Percentiles rank a stretch among this genome's conserved stretches.
Evolutionary conservation across 2,329 filamentous ascomycete species (phyloP).

Genomic region (Gnomoniopsis smithogilvyi): DNA sequence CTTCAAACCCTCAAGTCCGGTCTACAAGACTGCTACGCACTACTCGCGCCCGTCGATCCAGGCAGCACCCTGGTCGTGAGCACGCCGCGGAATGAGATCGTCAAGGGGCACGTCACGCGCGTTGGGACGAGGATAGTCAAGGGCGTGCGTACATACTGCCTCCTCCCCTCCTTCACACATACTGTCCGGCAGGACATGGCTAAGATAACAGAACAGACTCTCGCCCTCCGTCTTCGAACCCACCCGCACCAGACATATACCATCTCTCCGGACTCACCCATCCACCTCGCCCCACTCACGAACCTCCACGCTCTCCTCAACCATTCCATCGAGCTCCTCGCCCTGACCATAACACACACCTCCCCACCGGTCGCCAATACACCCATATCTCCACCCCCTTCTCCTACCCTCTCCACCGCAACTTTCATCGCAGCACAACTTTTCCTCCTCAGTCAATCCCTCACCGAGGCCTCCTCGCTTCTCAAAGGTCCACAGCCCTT

Average conservation of each 20-base stretch:
- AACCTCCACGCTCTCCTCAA: conserved; percentile 75
- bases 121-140: conserved; percentile 90
- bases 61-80: conserved; percentile 88
- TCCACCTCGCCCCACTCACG: conserved; percentile 67
- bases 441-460: conserved; percentile 50
- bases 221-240: conserved; percentile 74
- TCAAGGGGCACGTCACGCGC: conserved; percentile 90
- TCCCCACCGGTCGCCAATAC: conserved; percentile 37
- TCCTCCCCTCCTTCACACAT: not conserved
- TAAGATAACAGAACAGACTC: conserved; percentile 47
- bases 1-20: conserved; percentile 56
- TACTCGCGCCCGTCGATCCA: conserved; percentile 80
- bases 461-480: conserved; percentile 48
- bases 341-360: conserved; percentile 65
- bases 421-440: conserved; percentile 54
- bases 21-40: conserved; percentile 82
- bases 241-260: conserved; percentile 50
- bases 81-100: conserved; percentile 78
- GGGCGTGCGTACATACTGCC: conserved; percentile 57
- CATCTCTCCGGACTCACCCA: conserved; percentile 45
- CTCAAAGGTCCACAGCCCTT: conserved; percentile 51
- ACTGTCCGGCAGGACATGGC: not conserved
- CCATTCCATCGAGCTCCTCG: conserved; percentile 77
- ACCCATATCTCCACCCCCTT: conserved; percentile 54
- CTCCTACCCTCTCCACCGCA: conserved; percentile 35